Conservation (phyloP, 345 rosid species). For the Psidium friedrichsthalianum region DNA sequence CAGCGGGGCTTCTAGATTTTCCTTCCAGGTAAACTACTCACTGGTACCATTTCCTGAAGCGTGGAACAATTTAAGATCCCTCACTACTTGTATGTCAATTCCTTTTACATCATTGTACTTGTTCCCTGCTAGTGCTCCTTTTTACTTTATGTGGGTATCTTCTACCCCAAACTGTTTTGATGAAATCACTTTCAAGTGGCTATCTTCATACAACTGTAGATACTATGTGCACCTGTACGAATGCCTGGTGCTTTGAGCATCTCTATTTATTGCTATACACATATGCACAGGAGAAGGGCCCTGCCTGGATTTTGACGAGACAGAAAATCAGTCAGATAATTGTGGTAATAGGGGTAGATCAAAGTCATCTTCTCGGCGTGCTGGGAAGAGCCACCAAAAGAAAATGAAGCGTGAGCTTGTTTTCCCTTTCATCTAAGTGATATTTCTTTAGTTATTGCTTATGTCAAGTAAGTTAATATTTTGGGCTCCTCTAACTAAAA, state of each 20-base stretch:
- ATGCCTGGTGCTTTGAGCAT: not conserved
- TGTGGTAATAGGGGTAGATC: constrained; percentile 7
- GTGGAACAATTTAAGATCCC: not conserved
- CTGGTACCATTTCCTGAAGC: not conserved
- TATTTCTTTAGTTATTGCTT: not conserved
- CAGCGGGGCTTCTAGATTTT: constrained; percentile 13
- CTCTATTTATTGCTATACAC: not conserved
- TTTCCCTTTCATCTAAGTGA: not conserved
- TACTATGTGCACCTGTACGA: not conserved
- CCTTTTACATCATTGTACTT: not conserved
- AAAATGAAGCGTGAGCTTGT: constrained; percentile 32
- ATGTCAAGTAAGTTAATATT: not conserved
- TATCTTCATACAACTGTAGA: not conserved
- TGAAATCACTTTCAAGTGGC: not conserved
- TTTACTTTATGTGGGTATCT: not conserved
- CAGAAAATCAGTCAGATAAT: constrained; percentile 1
- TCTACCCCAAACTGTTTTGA: not conserved
- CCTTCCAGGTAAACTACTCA: constrained; percentile 23
- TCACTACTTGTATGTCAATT: not conserved
- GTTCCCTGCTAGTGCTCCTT: not conserved
- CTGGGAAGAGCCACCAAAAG: constrained; percentile 18
- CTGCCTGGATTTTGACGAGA: constrained; percentile 14
- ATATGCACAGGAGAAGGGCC: constrained; percentile 23
- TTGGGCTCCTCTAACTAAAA: not conserved
- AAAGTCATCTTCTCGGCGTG: constrained; percentile 15